Conservation (phyloP, 23 red algal genomes). For the Gracilaria domingensis region DNA sequence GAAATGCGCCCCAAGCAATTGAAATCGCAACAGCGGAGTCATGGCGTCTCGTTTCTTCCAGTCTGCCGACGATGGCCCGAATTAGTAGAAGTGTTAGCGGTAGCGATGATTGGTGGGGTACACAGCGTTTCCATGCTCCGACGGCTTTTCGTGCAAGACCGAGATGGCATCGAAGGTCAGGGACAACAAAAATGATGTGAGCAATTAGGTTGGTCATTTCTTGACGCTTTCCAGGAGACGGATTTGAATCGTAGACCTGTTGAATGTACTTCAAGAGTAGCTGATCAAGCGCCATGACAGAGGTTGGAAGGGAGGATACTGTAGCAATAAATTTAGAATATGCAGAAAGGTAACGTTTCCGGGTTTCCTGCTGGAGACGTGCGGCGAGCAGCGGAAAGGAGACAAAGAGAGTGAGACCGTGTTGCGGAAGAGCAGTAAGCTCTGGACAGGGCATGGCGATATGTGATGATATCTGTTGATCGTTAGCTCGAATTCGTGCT, state of each 20-base stretch:
- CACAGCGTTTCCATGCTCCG: no score
- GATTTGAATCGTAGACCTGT: not conserved
- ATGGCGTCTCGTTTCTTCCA: no score
- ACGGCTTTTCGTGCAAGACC: no score
- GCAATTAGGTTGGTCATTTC: not conserved
- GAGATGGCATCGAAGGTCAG: no score
- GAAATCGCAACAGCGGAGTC: no score
- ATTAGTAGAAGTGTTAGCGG: no score
- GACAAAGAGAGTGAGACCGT: not conserved
- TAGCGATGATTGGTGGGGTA: no score
- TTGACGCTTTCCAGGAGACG: not conserved
- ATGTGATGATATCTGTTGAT: not conserved
- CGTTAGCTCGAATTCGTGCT: not conserved
- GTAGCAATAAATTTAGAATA: not conserved
- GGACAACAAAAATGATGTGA: not conserved
- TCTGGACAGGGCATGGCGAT: not conserved
- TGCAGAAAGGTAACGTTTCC: not conserved
- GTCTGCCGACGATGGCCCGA: no score
- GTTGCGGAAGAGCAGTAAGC: not conserved
- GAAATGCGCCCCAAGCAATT: no score
- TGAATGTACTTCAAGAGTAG: not conserved
- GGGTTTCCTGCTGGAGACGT: not conserved
- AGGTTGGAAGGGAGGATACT: not conserved
- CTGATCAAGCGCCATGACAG: not conserved
- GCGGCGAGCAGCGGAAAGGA: not conserved